These are phyloP conservation scores for Trametes gibbosa DNA, from an alignment of 768 basidiomycete genomes.

Conservation along the genomic window DNA sequence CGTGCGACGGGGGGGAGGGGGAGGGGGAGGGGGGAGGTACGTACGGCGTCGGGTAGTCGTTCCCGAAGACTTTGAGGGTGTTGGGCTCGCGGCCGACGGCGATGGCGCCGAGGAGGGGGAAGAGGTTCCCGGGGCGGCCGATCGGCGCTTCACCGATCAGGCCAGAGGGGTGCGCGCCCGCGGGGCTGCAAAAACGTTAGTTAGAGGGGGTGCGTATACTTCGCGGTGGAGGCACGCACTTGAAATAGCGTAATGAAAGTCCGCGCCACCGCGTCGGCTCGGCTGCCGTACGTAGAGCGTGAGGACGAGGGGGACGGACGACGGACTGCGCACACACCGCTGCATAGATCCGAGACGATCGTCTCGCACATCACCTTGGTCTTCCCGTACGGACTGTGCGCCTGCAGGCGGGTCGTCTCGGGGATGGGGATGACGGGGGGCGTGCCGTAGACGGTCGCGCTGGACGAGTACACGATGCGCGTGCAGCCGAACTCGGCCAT, in stretches of 20 bases:
- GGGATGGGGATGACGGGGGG: slow-evolving; percentile 92
- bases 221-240: slow-evolving; percentile 48
- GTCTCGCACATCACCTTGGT: slow-evolving; percentile 96
- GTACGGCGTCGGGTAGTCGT: slow-evolving; percentile 93
- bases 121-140: slow-evolving; percentile 90
- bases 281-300: slow-evolving; percentile 47
- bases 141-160: slow-evolving; percentile 94
- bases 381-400: slow-evolving; percentile 91
- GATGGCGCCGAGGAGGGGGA: slow-evolving; percentile 93
- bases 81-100: slow-evolving; percentile 79
- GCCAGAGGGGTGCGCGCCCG: slow-evolving; percentile 97
- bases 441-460: slow-evolving; percentile 96
- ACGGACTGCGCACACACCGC: slow-evolving; percentile 44
- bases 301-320: neutral
- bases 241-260: slow-evolving; percentile 95
- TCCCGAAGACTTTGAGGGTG: slow-evolving; percentile 77
- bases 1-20: neutral
- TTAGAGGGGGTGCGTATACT: neutral
- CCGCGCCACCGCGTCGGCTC: slow-evolving; percentile 71
- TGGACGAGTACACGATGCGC: slow-evolving; percentile 94
- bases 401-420: slow-evolving; percentile 81
- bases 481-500: slow-evolving; percentile 85
- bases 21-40: slow-evolving; percentile 3
- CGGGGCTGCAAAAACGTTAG: slow-evolving; percentile 63
- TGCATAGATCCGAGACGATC: slow-evolving; percentile 84